Percentiles rank a stretch among this genome's conserved stretches.
Evolutionary conservation across 2,329 filamentous ascomycete genomes (phyloP).

Genomic region (Amylocarpus encephaloides): DNA sequence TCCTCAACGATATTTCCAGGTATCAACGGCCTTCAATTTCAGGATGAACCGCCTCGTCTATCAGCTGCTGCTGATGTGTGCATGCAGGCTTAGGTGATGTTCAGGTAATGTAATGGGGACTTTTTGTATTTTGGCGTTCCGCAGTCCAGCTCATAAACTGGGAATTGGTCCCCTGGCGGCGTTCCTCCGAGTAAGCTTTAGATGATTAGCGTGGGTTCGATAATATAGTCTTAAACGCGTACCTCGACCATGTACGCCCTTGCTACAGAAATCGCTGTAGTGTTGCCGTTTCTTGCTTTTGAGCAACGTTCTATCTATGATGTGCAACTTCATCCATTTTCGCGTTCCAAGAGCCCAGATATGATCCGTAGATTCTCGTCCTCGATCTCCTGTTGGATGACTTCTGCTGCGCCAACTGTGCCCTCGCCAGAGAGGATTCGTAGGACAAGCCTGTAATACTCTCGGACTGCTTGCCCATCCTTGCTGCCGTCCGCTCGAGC

Average conservation of each 20-base stretch:
- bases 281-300: not conserved
- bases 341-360: slow-evolving; percentile 42
- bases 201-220: too few species aligned
- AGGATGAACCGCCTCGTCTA: too few species aligned
- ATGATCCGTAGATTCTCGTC: slow-evolving; percentile 44
- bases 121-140: not conserved
- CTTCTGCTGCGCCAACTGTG: slow-evolving; percentile 30
- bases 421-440: slow-evolving; percentile 38
- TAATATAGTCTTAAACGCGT: too few species aligned
- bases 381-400: slow-evolving; percentile 40
- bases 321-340: slow-evolving; percentile 22
- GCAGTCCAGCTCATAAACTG: not conserved
- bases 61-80: not conserved
- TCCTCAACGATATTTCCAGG: not conserved
- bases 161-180: not conserved
- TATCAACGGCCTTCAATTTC: too few species aligned
- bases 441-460: slow-evolving; percentile 53
- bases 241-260: too few species aligned
- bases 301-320: not conserved
- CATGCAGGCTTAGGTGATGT: not conserved
- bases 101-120: not conserved
- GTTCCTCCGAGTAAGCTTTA: not conserved
- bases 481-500: slow-evolving; percentile 45
- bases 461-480: slow-evolving; percentile 48
- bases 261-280: too few species aligned